Conservation (phyloP, 73 alveolate genomes). For the Tetrahymena thermophila region DNA sequence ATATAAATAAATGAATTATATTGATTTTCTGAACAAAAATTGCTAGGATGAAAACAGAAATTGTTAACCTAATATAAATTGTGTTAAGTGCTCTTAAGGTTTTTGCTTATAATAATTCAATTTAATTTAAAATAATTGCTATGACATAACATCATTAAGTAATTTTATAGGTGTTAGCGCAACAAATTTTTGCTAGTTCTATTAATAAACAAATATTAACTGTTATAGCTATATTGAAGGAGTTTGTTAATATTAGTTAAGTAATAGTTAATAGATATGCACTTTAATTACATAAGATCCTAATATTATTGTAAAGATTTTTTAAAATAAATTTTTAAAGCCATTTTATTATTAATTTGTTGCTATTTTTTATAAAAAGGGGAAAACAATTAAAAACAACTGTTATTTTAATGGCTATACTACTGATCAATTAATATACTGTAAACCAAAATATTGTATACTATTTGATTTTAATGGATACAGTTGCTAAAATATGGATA, state of each 20-base stretch:
- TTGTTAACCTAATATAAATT: not conserved
- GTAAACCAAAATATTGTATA: not conserved
- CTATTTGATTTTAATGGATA: no score
- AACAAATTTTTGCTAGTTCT: not conserved
- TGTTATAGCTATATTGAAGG: not conserved
- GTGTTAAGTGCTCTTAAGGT: not conserved
- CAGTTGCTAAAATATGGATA: not conserved
- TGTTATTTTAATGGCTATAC: not conserved
- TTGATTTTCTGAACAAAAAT: not conserved
- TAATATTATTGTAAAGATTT: no score
- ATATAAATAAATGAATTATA: not conserved
- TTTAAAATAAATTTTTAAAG: no score
- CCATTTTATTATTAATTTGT: no score
- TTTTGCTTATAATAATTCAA: not conserved
- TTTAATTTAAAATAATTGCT: not conserved
- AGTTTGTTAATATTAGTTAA: not conserved
- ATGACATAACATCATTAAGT: not conserved
- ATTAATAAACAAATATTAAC: no score
- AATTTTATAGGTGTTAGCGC: not conserved
- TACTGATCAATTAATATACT: not conserved
- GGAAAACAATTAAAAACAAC: not conserved
- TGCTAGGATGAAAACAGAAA: not conserved
- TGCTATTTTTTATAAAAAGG: not conserved
- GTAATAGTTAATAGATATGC: not conserved
- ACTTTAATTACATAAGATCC: not conserved